Evolutionary conservation across 176 grass and related monocot genomes (phyloP), one percentile per base, ranked within the genome.

Genomic region (Secale cereale): DNA sequence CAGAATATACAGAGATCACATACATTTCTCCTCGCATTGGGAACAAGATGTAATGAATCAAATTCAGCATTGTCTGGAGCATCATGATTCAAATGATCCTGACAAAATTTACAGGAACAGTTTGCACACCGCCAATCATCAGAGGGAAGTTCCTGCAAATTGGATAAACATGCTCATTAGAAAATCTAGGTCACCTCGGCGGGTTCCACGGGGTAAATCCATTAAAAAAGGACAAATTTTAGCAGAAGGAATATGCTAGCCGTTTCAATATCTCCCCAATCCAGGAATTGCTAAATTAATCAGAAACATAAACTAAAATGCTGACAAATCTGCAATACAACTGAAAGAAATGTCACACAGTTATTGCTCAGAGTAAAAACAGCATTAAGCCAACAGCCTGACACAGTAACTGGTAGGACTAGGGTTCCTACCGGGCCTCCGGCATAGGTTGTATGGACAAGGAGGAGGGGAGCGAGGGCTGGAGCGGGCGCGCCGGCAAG

Each of bases 101-200:
- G 85, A 88, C 97, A 99, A 88, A 96, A 99, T 78, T 87, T 93
- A 93, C 97, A 99, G 6, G 79, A 91, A 59, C 97, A 99, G 76
- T 96, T 95, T 75, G 88, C 70, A 82, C 97, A 99, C 40, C 87
- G 80, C 97, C 97, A 99, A 28, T 96, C 87, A 65, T 94, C 97
- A 86, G 94, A 79, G 29, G 97, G 97, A 86, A 96, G 91, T 76
- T 74, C 92, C 97, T 97, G 80, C 45, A 89, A 77, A 84, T 83
- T 32, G 59, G 79, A 88, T 76, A 59, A 17, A 43, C 16, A 37
- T 71, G 59, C 25, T 48, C 27, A 27, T 87, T 83, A 87, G 27
- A 46, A 92, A 52, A 4, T 80, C 9, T 6, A 27, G 69, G 26
- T 37, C 43, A n/a, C n/a, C n/a, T n/a, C n/a, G n/a, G n/a, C n/a